Evolutionary conservation across 2,329 filamentous ascomycete species (phyloP), one percentile per base, ranked within the genome.

Genomic region (Ophiostoma himal-ulmi): DNA sequence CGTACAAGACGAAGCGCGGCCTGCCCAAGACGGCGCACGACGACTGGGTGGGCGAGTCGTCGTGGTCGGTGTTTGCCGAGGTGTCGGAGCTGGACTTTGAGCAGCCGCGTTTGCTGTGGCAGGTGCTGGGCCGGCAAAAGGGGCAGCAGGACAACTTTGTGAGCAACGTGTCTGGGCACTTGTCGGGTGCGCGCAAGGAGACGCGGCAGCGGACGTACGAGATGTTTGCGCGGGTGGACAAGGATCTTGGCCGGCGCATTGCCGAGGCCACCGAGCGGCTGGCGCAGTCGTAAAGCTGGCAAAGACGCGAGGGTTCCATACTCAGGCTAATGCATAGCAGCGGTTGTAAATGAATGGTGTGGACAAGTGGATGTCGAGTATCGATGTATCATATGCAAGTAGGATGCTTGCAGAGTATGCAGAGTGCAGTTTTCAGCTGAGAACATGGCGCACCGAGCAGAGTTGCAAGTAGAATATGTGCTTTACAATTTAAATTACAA

Each of bases 141-240:
- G 87, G 86, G 2, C 87, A 89, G 76, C 87, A 89, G 77, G 83
- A 86, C 2, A 86, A 87, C 76, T 87, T 88, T 71, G 78, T 90
- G 54, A 77, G 80, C 70, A 90, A 89, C 73, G 81, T 90, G 22
- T 78, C 86, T 2, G 85, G 80, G 3, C 86, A 89, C 74, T 78
- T 90, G 73, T 79, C 79, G 64, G 83, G 78, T 68, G 87, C 86
- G 1, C 80, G 83, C 74, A 79, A 81, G 71, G 83, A 84, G 73
- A 85, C 87, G 52, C 82, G 88, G 52, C 81, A 84, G 74, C 81
- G 84, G 60, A 87, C 86, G 20, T 89, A 88, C 75, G 84, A 81
- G 68, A 88, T 89, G 85, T 90, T 89, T 77, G 76, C 77, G 57
- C 82, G 80, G 64, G 85, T 89, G n/a, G 83, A 88, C 73, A 72